These are phyloP conservation scores for Fusarium sp. DNA, from an alignment of 2,329 filamentous ascomycete species.

Conservation along the genomic window DNA sequence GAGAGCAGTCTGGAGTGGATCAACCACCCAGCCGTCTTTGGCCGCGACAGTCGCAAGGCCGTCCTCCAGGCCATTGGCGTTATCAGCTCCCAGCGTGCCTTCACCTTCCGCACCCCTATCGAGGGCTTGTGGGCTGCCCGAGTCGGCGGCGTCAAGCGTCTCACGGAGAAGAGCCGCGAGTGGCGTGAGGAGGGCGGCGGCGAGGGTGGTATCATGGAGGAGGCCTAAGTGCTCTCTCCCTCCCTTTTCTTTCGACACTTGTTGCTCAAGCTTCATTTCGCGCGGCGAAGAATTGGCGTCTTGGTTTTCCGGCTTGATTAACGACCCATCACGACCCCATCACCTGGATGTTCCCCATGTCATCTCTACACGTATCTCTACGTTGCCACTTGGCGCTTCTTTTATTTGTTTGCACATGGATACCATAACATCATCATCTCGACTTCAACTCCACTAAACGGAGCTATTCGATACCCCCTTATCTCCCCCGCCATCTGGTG, in stretches of 20 bases:
- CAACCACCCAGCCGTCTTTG: conserved; percentile 94
- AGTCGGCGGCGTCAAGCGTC: conserved; percentile 81
- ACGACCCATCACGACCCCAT: conserved; percentile 44
- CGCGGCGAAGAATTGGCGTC: conserved; percentile 36
- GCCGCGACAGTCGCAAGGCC: conserved; percentile 92
- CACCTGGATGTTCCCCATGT: conserved; percentile 38
- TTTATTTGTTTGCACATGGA: conserved; percentile 39
- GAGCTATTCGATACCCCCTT: conserved; percentile 43
- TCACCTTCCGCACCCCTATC: conserved; percentile 90
- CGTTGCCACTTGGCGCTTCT: conserved; percentile 20
- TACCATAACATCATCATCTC: conserved; percentile 25
- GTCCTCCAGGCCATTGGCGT: conserved; percentile 97
- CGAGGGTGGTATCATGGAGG: conserved; percentile 72
- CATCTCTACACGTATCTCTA: conserved; percentile 34
- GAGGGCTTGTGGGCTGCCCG: conserved; percentile 91
- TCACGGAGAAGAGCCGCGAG: conserved; percentile 87
- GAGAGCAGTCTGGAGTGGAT: conserved; percentile 97
- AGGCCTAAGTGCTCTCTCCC: conserved; percentile 56
- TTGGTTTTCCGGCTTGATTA: conserved; percentile 38
- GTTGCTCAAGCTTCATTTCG: conserved; percentile 29
- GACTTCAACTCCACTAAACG: conserved; percentile 12
- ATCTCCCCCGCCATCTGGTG: conserved; percentile 29
- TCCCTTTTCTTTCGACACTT: conserved; percentile 18
- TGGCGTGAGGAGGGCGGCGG: conserved; percentile 92
- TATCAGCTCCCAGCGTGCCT: conserved; percentile 92